Conservation (phyloP, 2,329 filamentous ascomycete species). For the Neopestalotiopsis sp. region DNA sequence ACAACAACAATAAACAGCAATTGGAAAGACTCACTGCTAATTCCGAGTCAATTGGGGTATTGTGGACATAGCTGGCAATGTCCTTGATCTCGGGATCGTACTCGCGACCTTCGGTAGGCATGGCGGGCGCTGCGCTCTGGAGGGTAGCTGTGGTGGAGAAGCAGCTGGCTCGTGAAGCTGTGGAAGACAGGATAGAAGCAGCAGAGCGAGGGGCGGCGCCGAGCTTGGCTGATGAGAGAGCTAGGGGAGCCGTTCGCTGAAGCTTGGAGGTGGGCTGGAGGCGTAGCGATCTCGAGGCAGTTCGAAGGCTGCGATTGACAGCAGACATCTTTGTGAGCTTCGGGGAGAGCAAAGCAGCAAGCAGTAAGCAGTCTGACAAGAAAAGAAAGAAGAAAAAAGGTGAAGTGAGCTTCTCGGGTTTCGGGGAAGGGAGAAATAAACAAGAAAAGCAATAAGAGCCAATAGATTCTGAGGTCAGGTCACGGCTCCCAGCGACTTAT, state of each 20-base stretch:
- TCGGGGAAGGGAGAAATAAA: neutral
- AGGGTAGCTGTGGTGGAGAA: constrained; percentile 58
- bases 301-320: constrained; percentile 59
- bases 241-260: constrained; percentile 42
- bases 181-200: constrained; percentile 37
- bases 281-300: constrained; percentile 60
- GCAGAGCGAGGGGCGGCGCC: constrained; percentile 28
- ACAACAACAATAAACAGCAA: neutral
- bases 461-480: neutral
- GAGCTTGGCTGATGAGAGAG: constrained; percentile 35
- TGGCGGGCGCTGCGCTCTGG: constrained; percentile 55
- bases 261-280: constrained; percentile 43
- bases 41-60: constrained; percentile 88
- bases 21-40: constrained; percentile 74
- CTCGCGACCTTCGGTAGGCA: constrained; percentile 58
- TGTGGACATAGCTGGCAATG: constrained; percentile 94
- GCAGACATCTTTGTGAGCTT: constrained; percentile 51
- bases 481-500: neutral
- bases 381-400: neutral
- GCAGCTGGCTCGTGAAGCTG: constrained; percentile 41
- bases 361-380: neutral
- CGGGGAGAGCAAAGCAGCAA: neutral
- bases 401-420: neutral
- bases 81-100: constrained; percentile 95
- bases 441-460: neutral